Conservation (phyloP, 768 basidiomycete genomes). For the Leucosporidium scottii region DNA sequence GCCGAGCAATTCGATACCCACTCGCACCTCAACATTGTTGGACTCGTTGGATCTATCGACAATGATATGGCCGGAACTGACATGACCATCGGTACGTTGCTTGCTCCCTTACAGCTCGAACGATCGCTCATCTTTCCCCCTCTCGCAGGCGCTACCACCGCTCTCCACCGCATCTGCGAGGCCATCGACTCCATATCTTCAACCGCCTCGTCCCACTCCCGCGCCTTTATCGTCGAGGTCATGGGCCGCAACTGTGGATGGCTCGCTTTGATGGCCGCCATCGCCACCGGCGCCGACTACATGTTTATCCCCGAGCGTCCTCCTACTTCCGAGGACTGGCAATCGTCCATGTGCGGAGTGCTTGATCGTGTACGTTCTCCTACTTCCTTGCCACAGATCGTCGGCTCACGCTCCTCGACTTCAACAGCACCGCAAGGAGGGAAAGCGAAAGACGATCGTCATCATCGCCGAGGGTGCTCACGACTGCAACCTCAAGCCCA, state of each 20-base stretch:
- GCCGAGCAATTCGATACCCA: conserved; percentile 63
- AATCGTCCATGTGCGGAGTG: conserved; percentile 79
- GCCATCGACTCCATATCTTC: conserved; percentile 97
- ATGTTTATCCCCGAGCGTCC: conserved; percentile 96
- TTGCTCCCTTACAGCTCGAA: background rate
- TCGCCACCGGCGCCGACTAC: conserved; percentile 90
- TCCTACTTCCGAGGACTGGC: conserved; percentile 71
- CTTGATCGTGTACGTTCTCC: conserved; percentile 61
- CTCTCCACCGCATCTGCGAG: conserved; percentile 93
- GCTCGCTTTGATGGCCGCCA: conserved; percentile 86
- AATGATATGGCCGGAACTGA: conserved; percentile 99
- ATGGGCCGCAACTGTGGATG: conserved; percentile 99
- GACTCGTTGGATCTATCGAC: conserved; percentile 98
- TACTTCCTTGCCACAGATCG: too few relatives aligned
- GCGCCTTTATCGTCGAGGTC: conserved; percentile 96
- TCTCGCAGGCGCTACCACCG: conserved; percentile 61
- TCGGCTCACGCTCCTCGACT: background rate
- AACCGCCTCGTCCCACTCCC: conserved; percentile 88
- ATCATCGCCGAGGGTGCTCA: conserved; percentile 96
- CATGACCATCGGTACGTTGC: conserved; percentile 70
- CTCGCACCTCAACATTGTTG: conserved; percentile 85
- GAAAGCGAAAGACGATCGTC: conserved; percentile 97
- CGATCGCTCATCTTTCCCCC: background rate
- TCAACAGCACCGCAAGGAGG: conserved; percentile 71
- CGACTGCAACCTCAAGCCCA: conserved; percentile 80